phyloP scores from a whole-genome alignment of 78 protist species.

The Dictyostelium citrinum region DNA sequence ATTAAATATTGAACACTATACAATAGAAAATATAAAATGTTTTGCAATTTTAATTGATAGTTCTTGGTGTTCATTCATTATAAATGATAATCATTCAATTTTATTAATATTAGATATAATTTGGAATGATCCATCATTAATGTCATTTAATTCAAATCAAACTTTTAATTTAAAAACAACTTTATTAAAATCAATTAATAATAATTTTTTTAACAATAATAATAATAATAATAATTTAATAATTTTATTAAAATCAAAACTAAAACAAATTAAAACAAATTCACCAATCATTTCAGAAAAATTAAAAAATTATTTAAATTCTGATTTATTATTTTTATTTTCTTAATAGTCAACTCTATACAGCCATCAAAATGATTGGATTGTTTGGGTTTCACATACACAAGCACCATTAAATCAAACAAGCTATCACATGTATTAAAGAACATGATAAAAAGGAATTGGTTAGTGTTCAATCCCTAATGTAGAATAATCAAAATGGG shows the following conservation, averaged over 20 bases:
- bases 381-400: no score
- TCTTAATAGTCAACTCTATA: no score
- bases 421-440: no score
- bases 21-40: not conserved
- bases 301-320: not conserved
- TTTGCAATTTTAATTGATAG: not conserved
- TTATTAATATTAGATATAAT: not conserved
- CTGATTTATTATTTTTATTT: not conserved
- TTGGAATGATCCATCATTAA: not conserved
- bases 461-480: no score
- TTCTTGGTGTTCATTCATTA: not conserved
- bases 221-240: not conserved
- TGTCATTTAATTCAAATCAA: not conserved
- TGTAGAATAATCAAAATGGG: no score
- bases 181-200: not conserved
- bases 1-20: not conserved
- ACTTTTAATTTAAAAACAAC: not conserved
- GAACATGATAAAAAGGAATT: no score
- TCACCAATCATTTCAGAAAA: not conserved
- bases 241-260: not conserved
- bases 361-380: no score
- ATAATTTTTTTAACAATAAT: no score
- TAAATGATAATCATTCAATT: not conserved
- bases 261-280: not conserved
- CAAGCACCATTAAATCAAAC: no score